Evolutionary conservation across 768 basidiomycete species (phyloP).

Genomic region (Lentinula guzmanii): DNA sequence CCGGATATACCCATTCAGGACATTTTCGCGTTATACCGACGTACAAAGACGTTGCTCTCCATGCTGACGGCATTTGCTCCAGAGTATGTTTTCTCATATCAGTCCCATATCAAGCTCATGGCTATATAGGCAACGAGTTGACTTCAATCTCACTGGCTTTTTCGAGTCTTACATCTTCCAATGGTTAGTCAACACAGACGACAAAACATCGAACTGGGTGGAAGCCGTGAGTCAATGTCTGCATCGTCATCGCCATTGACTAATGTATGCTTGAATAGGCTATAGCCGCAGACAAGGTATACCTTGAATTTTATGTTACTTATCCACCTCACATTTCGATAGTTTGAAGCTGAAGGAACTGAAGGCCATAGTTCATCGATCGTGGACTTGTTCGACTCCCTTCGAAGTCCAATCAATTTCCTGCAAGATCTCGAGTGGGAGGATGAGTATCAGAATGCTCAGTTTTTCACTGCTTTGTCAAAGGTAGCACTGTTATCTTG

Average conservation of each 20-base stretch:
- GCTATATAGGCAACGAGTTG: constrained; percentile 40
- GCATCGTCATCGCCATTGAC: not conserved
- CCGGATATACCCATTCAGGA: constrained; percentile 88
- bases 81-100: constrained; percentile 43
- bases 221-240: constrained; percentile 57
- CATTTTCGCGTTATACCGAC: constrained; percentile 80
- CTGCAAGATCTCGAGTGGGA: constrained; percentile 89
- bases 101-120: not conserved
- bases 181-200: constrained; percentile 87
- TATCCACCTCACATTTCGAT: constrained; percentile 5
- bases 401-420: constrained; percentile 86
- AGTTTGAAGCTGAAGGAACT: constrained; percentile 75
- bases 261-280: constrained; percentile 38
- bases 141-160: constrained; percentile 68
- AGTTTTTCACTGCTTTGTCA: constrained; percentile 84
- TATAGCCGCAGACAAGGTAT: constrained; percentile 76
- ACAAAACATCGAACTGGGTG: constrained; percentile 92
- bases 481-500: constrained; percentile 46
- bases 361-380: constrained; percentile 96
- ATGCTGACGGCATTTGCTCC: constrained; percentile 82
- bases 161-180: constrained; percentile 86
- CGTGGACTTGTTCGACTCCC: constrained; percentile 90
- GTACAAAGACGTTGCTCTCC: constrained; percentile 65
- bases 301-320: not conserved
- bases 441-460: constrained; percentile 81